A percentile compares a stretch with the other conserved stretches of the same genome.
Conservation (phyloP, 352 stramenopile species). For the Phytophthora niederhauseri region DNA sequence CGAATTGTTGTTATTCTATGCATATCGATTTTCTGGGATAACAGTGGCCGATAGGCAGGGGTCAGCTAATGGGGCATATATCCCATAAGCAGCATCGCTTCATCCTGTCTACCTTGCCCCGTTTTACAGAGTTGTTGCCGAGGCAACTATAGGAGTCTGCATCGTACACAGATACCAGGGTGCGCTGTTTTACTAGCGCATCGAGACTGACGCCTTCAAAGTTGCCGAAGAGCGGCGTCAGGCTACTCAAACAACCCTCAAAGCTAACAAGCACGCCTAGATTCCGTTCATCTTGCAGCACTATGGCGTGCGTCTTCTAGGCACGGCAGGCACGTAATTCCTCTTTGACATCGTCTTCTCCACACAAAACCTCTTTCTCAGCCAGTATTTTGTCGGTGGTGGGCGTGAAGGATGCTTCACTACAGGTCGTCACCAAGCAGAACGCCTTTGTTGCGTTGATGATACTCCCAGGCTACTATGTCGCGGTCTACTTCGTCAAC, state of each 20-base stretch:
- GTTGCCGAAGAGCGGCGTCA: background rate
- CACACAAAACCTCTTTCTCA: constrained; percentile 73
- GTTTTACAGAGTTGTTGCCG: no score
- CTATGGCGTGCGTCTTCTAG: constrained; percentile 53
- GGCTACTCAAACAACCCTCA: background rate
- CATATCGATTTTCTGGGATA: no score
- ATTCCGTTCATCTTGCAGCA: constrained; percentile 47
- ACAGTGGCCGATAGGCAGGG: no score
- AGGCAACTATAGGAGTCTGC: no score
- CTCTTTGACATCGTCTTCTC: constrained; percentile 85
- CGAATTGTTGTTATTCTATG: no score
- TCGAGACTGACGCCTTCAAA: constrained; percentile 46
- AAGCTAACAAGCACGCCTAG: constrained; percentile 15
- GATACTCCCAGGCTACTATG: constrained; percentile 77
- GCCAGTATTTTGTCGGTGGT: constrained; percentile 61
- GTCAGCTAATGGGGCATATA: no score
- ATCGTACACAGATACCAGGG: no score
- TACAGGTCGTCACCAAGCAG: constrained; percentile 52
- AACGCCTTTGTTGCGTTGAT: constrained; percentile 31
- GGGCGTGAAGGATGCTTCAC: constrained; percentile 43
- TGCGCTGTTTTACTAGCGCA: constrained; percentile 47
- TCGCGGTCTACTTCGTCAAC: constrained; percentile 75
- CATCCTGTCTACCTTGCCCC: no score
- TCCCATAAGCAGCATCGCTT: no score
- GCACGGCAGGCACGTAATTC: constrained; percentile 78